Conservation (phyloP, 768 basidiomycete species). For the Psilocybe azurescens region DNA sequence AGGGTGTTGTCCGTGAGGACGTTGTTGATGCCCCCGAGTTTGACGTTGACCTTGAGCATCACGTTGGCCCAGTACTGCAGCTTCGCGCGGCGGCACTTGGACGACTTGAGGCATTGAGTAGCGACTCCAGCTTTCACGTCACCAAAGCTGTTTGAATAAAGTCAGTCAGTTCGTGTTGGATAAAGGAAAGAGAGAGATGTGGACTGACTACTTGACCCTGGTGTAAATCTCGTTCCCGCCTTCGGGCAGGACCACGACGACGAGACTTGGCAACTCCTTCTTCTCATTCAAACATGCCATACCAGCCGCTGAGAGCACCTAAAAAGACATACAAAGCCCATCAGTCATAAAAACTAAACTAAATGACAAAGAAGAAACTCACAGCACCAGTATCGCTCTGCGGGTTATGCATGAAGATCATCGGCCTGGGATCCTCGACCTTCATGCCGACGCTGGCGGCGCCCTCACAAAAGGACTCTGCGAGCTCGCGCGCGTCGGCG, state of each 20-base stretch:
- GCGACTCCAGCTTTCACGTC: slow-evolving; percentile 76
- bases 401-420: slow-evolving; percentile 61
- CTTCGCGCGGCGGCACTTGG: slow-evolving; percentile 68
- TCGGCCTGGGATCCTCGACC: slow-evolving; percentile 48
- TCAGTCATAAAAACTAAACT: too few relatives aligned
- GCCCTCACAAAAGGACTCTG: slow-evolving; percentile 49
- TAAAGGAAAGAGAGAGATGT: neutral
- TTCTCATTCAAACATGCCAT: slow-evolving; percentile 44
- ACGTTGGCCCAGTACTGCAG: slow-evolving; percentile 85
- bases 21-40: slow-evolving; percentile 82
- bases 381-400: slow-evolving; percentile 52
- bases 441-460: slow-evolving; percentile 65
- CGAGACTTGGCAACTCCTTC: slow-evolving; percentile 51
- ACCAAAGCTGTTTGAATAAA: slow-evolving; percentile 56
- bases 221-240: slow-evolving; percentile 76
- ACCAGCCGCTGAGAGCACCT: slow-evolving; percentile 59
- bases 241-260: slow-evolving; percentile 77
- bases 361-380: too few relatives aligned
- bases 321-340: neutral
- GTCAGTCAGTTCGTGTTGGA: too few relatives aligned
- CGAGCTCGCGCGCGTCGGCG: slow-evolving; percentile 53
- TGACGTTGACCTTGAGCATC: slow-evolving; percentile 84
- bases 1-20: slow-evolving; percentile 62
- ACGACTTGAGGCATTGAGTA: slow-evolving; percentile 77
- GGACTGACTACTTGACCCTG: slow-evolving; percentile 78